These are phyloP conservation scores for Fusarium clavum DNA, from an alignment of 2,329 filamentous ascomycete species.

Conservation along the genomic window DNA sequence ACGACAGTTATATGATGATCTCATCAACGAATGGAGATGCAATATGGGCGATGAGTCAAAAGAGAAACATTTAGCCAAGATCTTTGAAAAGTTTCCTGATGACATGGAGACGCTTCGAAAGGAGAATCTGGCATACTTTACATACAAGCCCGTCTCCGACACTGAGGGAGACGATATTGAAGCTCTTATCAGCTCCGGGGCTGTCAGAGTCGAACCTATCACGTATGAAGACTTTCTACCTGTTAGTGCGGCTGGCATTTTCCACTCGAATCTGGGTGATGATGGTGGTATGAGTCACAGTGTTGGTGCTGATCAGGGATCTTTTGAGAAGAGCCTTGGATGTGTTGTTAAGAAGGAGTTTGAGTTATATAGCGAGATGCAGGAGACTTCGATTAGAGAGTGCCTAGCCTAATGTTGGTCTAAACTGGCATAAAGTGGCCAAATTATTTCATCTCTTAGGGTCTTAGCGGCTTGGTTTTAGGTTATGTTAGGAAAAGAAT, in stretches of 20 bases:
- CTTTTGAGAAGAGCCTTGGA: constrained; percentile 15
- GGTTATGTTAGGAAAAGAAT: background rate
- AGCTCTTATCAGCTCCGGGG: constrained; percentile 48
- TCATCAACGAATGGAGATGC: constrained; percentile 51
- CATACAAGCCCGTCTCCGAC: constrained; percentile 44
- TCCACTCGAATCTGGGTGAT: constrained; percentile 56
- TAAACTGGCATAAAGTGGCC: background rate
- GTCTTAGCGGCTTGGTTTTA: fast-evolving
- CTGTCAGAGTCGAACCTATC: constrained; percentile 56
- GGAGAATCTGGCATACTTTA: constrained; percentile 54
- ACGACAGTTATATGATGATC: constrained; percentile 58
- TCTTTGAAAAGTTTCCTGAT: constrained; percentile 57
- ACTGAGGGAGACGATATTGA: constrained; percentile 35
- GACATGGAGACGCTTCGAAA: constrained; percentile 52
- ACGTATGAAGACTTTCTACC: constrained; percentile 68
- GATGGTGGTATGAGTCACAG: background rate
- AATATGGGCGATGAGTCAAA: constrained; percentile 5
- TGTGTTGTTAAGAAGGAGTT: constrained; percentile 13
- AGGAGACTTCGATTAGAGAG: constrained; percentile 3
- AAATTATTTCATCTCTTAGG: background rate
- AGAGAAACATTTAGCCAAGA: constrained; percentile 41
- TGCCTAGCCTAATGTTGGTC: background rate
- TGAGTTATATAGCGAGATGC: constrained; percentile 16
- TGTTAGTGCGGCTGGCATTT: constrained; percentile 64
- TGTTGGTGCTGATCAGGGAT: background rate